Conservation (phyloP, 106 monocot species). For the Allium sativum region DNA sequence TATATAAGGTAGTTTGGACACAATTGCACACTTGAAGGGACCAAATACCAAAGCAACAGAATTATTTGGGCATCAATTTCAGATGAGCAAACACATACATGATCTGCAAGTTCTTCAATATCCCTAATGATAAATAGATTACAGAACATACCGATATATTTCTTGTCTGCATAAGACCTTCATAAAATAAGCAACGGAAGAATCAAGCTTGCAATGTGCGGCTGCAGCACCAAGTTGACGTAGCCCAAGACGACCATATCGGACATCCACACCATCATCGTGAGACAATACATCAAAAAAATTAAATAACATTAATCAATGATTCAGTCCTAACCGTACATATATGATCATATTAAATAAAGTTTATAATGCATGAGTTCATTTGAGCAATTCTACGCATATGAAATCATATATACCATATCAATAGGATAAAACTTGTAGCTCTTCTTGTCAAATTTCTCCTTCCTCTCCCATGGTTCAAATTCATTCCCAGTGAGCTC, state of each 20-base stretch:
- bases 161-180: conserved; percentile 68
- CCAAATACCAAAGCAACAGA: not conserved
- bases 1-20: not conserved
- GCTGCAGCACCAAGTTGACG: conserved; percentile 46
- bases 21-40: not conserved
- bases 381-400: not conserved
- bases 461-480: conserved; percentile 66
- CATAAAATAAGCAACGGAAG: conserved; percentile 47
- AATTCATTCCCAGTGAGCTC: conserved; percentile 56
- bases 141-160: conserved; percentile 34
- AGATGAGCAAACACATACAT: conserved; percentile 21
- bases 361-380: not conserved
- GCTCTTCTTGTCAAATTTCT: conserved; percentile 53
- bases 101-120: conserved; percentile 42
- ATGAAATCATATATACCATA: conserved; percentile 32
- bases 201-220: conserved; percentile 52
- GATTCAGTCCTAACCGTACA: not conserved
- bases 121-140: conserved; percentile 23
- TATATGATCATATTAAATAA: not conserved
- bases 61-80: not conserved
- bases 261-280: conserved; percentile 61
- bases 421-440: conserved; percentile 67
- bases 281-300: not conserved
- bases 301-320: not conserved
- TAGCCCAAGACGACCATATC: conserved; percentile 37